A percentile compares a stretch with the other conserved stretches of the same genome.
These are phyloP conservation scores for Gossypium schwendimanii DNA, from an alignment of 441 rosid genomes.

Conservation along the genomic window DNA sequence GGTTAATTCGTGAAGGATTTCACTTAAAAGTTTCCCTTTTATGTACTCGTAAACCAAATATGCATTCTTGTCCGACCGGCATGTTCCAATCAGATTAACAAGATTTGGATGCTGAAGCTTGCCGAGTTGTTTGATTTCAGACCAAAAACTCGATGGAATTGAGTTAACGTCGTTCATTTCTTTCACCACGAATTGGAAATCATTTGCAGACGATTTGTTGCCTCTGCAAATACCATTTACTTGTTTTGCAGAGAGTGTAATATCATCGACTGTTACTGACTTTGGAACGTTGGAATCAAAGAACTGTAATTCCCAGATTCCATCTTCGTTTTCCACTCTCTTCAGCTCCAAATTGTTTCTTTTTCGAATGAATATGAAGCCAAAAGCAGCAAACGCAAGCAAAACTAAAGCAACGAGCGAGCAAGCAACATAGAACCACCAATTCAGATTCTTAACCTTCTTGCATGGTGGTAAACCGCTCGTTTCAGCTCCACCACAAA, in stretches of 20 bases:
- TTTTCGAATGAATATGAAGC: constrained; percentile 23
- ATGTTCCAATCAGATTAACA: constrained; percentile 42
- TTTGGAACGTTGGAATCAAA: constrained; percentile 42
- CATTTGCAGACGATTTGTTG: constrained; percentile 25
- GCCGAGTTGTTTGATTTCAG: constrained; percentile 28
- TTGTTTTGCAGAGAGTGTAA: constrained; percentile 38
- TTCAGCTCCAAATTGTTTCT: constrained; percentile 29
- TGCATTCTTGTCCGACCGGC: constrained; percentile 41
- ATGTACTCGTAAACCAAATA: constrained; percentile 49
- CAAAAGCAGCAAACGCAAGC: constrained; percentile 27
- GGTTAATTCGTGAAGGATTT: constrained; percentile 35
- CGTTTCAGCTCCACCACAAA: constrained; percentile 42
- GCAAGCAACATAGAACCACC: constrained; percentile 47
- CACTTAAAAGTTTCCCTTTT: constrained; percentile 46
- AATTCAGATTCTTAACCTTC: constrained; percentile 22
- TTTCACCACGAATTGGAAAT: constrained; percentile 37
- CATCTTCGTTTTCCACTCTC: constrained; percentile 59
- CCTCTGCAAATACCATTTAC: constrained; percentile 41
- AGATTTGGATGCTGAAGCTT: constrained; percentile 54
- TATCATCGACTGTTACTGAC: constrained; percentile 31
- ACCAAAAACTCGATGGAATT: constrained; percentile 27
- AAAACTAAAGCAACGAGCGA: constrained; percentile 28
- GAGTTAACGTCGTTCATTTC: constrained; percentile 31
- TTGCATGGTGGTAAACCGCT: constrained; percentile 54
- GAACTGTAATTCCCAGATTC: constrained; percentile 56